Conservation (phyloP, 805 yeast genomes). For the Saturnispora silvae region DNA sequence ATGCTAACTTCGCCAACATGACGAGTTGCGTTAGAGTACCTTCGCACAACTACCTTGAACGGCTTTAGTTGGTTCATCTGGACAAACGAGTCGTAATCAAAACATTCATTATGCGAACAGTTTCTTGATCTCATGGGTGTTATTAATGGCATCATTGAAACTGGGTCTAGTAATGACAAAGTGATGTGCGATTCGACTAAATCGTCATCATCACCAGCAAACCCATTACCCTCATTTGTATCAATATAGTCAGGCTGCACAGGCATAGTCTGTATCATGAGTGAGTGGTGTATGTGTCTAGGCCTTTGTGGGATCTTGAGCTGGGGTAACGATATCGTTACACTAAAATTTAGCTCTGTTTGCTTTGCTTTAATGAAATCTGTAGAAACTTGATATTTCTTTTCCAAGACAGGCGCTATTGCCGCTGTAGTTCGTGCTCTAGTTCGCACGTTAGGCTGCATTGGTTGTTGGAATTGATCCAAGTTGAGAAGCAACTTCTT, state of each 20-base stretch:
- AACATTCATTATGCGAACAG: slow-evolving; percentile 29
- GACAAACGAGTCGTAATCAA: slow-evolving; percentile 24
- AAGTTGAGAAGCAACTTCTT: too few relatives aligned
- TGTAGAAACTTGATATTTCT: too few relatives aligned
- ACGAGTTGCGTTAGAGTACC: slow-evolving; percentile 10
- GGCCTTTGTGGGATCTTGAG: too few relatives aligned
- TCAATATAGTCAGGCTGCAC: slow-evolving; percentile 19
- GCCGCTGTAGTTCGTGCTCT: too few relatives aligned
- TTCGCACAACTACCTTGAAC: slow-evolving; percentile 18
- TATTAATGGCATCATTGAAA: slow-evolving; percentile 21
- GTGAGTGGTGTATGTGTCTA: slow-evolving; percentile 10
- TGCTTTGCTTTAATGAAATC: too few relatives aligned
- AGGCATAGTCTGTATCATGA: slow-evolving; percentile 11
- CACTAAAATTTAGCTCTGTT: too few relatives aligned
- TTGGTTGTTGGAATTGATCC: too few relatives aligned
- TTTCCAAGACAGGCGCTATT: too few relatives aligned
- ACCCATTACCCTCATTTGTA: slow-evolving; percentile 3
- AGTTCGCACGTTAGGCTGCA: too few relatives aligned
- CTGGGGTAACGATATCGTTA: too few relatives aligned
- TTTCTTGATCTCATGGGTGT: slow-evolving; percentile 24
- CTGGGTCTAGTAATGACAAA: slow-evolving; percentile 25
- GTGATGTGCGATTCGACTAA: slow-evolving; percentile 21
- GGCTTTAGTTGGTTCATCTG: slow-evolving; percentile 22
- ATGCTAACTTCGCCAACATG: slow-evolving; percentile 15
- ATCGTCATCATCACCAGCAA: slow-evolving; percentile 21